phyloP scores from a whole-genome alignment of 2,329 filamentous ascomycete genomes.

The Rhynchosporium agropyri region DNA sequence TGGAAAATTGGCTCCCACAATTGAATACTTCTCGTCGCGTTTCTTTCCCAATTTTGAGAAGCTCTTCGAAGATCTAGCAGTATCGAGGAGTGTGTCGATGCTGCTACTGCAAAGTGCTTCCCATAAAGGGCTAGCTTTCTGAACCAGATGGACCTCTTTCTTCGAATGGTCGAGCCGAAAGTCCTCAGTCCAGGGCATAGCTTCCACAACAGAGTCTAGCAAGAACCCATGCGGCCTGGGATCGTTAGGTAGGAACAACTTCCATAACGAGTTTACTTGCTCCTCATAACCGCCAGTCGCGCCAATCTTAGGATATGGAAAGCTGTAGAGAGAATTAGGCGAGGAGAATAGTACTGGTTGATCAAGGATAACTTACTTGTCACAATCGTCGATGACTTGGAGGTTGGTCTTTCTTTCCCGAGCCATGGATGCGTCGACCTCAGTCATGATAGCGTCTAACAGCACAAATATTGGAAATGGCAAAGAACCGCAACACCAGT shows the following conservation, averaged over 20 bases:
- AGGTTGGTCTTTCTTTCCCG: not conserved
- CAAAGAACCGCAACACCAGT: not conserved
- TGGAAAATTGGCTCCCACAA: conserved; percentile 22
- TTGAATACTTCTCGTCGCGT: conserved; percentile 11
- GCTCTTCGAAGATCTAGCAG: not conserved
- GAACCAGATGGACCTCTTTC: not conserved
- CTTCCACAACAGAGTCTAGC: conserved; percentile 48
- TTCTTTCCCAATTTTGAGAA: not conserved
- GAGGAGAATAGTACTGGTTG: not conserved
- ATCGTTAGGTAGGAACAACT: conserved; percentile 47
- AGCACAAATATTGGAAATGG: not conserved
- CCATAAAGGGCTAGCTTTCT: not conserved
- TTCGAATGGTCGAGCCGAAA: conserved; percentile 39
- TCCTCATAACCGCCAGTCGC: not conserved
- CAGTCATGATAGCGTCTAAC: not conserved
- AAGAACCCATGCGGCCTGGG: conserved; percentile 55
- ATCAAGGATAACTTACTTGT: not conserved
- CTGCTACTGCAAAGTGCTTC: not conserved
- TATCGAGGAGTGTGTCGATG: not conserved
- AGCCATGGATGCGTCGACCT: not conserved
- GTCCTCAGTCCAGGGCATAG: conserved; percentile 51
- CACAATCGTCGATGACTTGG: not conserved
- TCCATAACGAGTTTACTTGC: not conserved
- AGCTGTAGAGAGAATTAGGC: not conserved
- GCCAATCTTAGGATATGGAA: not conserved